Conservation (phyloP, 768 basidiomycete genomes). For the Lactarius akahatsu region DNA sequence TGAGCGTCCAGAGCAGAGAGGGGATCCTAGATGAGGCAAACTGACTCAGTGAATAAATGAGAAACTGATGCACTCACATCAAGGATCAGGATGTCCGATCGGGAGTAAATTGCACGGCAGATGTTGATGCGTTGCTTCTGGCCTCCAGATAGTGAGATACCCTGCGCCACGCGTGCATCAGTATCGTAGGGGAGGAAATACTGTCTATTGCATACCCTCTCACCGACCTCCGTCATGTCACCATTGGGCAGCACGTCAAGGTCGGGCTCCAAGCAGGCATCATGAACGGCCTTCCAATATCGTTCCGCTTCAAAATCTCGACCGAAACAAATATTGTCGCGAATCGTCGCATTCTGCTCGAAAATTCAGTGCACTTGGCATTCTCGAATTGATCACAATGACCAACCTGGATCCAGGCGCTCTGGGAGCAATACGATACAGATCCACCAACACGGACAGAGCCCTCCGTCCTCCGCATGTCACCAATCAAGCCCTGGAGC, state of each 20-base stretch:
- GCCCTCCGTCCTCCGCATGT: conserved; percentile 75
- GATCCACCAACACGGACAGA: conserved; percentile 70
- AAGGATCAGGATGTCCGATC: conserved; percentile 86
- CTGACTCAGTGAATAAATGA: neutral
- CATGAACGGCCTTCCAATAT: conserved; percentile 78
- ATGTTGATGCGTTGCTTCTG: conserved; percentile 81
- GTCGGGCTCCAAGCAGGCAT: conserved; percentile 79
- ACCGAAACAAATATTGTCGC: conserved; percentile 90
- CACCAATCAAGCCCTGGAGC: conserved; percentile 74
- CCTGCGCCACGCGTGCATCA: conserved; percentile 38
- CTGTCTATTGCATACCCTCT: conserved; percentile 43
- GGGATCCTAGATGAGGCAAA: conserved; percentile 53
- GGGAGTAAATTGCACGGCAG: conserved; percentile 82
- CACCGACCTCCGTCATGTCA: conserved; percentile 83
- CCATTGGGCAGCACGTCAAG: conserved; percentile 73
- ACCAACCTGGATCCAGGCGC: conserved; percentile 81
- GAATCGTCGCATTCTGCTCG: conserved; percentile 70
- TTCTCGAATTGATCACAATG: conserved; percentile 6
- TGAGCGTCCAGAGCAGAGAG: conserved; percentile 91
- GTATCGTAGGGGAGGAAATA: neutral
- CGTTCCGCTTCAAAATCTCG: conserved; percentile 74
- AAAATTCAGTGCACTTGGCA: neutral
- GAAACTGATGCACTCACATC: conserved; percentile 44
- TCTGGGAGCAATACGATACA: conserved; percentile 85
- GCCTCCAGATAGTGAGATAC: conserved; percentile 88